Percentiles rank a stretch among this genome's conserved stretches.
phyloP scores from a whole-genome alignment of 768 basidiomycete species.

The Phylloporus rhodoxanthus region DNA sequence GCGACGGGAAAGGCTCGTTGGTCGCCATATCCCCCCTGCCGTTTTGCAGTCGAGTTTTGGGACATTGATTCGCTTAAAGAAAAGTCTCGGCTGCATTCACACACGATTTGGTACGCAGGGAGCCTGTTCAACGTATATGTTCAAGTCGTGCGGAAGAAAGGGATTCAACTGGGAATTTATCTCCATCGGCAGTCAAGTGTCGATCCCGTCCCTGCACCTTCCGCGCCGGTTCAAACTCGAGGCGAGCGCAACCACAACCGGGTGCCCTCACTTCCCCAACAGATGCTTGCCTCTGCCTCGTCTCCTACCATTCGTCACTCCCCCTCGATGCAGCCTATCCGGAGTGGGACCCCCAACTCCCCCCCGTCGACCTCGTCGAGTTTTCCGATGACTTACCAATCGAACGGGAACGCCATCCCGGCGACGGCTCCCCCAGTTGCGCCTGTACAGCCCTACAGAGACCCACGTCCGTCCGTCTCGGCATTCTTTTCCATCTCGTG shows the following conservation, averaged over 20 bases:
- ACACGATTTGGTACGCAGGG: slow-evolving; percentile 87
- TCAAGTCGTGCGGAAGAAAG: slow-evolving; percentile 82
- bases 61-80: slow-evolving; percentile 76
- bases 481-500: slow-evolving; percentile 85
- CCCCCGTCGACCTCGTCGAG: slow-evolving; percentile 20
- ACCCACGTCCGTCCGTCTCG: slow-evolving; percentile 61
- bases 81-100: slow-evolving; percentile 76
- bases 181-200: slow-evolving; percentile 80
- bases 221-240: slow-evolving; percentile 39
- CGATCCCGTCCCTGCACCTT: slow-evolving; percentile 72
- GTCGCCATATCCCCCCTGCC: slow-evolving; percentile 72
- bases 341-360: slow-evolving; percentile 41
- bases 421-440: slow-evolving; percentile 41
- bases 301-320: slow-evolving; percentile 36
- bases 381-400: slow-evolving; percentile 19
- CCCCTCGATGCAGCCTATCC: slow-evolving; percentile 41
- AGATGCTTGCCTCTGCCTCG: slow-evolving; percentile 24
- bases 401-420: slow-evolving; percentile 25
- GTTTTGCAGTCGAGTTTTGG: slow-evolving; percentile 90
- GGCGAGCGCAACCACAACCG: slow-evolving; percentile 26
- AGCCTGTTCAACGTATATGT: slow-evolving; percentile 86
- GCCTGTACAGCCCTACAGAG: slow-evolving; percentile 68
- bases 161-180: slow-evolving; percentile 78
- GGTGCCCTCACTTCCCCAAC: slow-evolving; percentile 28
- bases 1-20: slow-evolving; percentile 45